Evolutionary conservation across 78 protist genomes (phyloP), one percentile per base, ranked within the genome.

Genomic region (Dictyostelium citrinum): DNA sequence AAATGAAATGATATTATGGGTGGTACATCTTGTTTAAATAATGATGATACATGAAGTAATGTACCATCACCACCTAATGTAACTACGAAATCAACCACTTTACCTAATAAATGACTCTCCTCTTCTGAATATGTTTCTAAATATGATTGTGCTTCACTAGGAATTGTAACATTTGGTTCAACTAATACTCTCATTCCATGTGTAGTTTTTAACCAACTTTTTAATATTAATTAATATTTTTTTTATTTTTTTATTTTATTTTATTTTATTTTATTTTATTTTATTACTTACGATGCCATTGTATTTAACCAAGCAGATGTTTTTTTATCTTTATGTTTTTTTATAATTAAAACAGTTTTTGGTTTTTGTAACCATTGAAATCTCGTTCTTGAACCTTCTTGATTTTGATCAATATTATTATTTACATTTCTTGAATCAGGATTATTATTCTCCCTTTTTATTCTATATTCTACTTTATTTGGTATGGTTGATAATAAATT

Each of bases 11-110:
- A 84, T 10, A 98, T 35, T 10, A 98, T 78, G 1, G 99, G 99
- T 29, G 96, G 96, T 27, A 90, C 88, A 35, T 61, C 90, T 27
- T 95, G 68, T 43, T 83, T 72, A n/a, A 98, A 97, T 24, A 97
- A 51, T 29, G 91, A 60, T 9, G 96, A 79, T 10, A 91, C 97
- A 83, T 97, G 95, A 33, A 98, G 77, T 4, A 98, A 37, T 3
- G 99, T 98, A 14, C 98, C 98, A 82, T 98, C 99, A 11, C 99
- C 99, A 35, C 99, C 99, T 6, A 98, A 55, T 17, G 92, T 49
- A 1, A 98, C 49, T 8, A 98, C 88, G 7, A 98, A 77, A 72
- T 98, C 99, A 0, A 97, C 92, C 3, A 86, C 84, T 39, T 86
- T 86, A 11, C 92, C 92, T 16, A 86, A 35, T 9, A 76, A 14